phyloP scores from a whole-genome alignment of 306 rosid genomes.

The Dicorynia guianensis region DNA sequence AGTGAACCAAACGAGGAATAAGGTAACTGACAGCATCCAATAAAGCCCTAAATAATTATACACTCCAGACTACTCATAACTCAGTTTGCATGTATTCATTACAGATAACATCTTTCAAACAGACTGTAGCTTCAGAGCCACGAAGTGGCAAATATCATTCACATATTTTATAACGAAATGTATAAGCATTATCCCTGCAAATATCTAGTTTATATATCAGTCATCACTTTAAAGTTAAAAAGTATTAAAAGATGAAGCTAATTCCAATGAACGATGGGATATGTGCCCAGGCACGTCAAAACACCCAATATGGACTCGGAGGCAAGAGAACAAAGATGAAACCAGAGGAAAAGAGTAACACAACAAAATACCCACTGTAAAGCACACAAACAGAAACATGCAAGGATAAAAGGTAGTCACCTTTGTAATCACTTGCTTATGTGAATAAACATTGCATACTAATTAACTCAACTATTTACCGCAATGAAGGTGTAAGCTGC shows the following conservation, averaged over 20 bases:
- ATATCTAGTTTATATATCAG: no score
- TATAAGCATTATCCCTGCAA: background rate
- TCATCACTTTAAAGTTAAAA: background rate
- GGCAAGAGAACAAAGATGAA: background rate
- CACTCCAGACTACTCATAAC: background rate
- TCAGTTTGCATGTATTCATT: background rate
- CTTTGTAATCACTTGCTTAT: no score
- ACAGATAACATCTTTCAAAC: no score
- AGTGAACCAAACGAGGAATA: slow-evolving; percentile 35
- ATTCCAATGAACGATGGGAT: background rate
- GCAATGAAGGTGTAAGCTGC: no score
- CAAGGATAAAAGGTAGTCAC: no score
- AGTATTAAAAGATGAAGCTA: background rate
- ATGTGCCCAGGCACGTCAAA: no score
- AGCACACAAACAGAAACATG: background rate
- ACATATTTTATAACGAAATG: slow-evolving; percentile 23
- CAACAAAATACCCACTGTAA: no score
- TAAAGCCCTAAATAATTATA: background rate
- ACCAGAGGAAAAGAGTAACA: background rate
- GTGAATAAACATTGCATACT: no score
- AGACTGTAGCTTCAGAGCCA: no score
- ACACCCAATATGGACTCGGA: no score
- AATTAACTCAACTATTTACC: no score
- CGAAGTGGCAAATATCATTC: no score
- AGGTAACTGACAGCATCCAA: slow-evolving; percentile 5